A percentile compares a stretch with the other conserved stretches of the same genome.
Evolutionary conservation across 805 yeast species (phyloP).

Genomic region (Brettanomyces bruxellensis): DNA sequence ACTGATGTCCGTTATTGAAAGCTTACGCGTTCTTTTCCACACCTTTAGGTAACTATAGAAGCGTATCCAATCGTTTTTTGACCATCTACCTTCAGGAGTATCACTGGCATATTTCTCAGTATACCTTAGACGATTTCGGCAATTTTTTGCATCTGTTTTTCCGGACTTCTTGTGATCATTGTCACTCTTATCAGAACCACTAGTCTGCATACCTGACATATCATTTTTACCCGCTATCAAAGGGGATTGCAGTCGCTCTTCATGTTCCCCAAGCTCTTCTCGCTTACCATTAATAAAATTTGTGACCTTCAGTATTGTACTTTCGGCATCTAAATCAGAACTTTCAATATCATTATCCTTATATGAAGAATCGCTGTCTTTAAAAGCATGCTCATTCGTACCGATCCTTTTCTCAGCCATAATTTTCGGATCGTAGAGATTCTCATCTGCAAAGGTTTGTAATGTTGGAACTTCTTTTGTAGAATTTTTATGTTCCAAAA

Average conservation of each 20-base stretch:
- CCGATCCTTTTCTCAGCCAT: too few relatives aligned
- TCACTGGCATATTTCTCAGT: not conserved
- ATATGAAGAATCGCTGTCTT: not conserved
- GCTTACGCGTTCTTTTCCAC: constrained; percentile 13
- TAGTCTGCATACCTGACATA: too few relatives aligned
- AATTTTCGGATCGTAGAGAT: too few relatives aligned
- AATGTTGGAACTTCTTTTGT: too few relatives aligned
- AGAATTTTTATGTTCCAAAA: too few relatives aligned
- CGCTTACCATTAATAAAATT: constrained; percentile 14
- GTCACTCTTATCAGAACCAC: too few relatives aligned
- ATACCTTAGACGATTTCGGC: not conserved
- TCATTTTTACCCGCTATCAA: too few relatives aligned
- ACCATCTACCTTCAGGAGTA: constrained; percentile 12
- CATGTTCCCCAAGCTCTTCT: constrained; percentile 1
- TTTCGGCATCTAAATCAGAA: constrained; percentile 3
- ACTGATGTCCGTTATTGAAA: constrained; percentile 2
- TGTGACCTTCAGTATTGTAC: constrained; percentile 18
- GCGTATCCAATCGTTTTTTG: constrained; percentile 14
- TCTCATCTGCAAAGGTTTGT: too few relatives aligned
- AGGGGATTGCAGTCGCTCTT: not conserved
- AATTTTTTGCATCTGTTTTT: not conserved
- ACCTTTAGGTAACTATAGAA: constrained; percentile 13
- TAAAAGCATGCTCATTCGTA: not conserved
- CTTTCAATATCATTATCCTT: not conserved
- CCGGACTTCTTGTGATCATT: not conserved